Evolutionary conservation across 225 moss, liverwort and hornwort genomes (phyloP), one percentile per base, ranked within the genome.

Genomic region (Polytrichum commune): DNA sequence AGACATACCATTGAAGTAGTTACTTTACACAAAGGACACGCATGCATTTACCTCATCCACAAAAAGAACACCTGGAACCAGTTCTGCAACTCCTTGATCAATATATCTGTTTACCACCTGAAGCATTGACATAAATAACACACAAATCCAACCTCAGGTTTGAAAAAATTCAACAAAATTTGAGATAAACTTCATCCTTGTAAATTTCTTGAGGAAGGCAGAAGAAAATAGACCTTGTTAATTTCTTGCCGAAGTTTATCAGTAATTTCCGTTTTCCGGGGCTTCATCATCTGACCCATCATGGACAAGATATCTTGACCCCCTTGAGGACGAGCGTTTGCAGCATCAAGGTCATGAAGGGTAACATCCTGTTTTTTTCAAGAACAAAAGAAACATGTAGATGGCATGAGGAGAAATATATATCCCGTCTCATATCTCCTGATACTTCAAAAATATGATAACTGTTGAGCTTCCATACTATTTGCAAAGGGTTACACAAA

Each of bases 271-370:
- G 94, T 97, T 65, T 97, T 97, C 18, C 88, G 94, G 27, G 97
- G 94, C 83, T 97, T 92, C 94, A 91, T 94, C 97, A 97, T 97
- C 81, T 97, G 92, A n/a, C 94, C 92, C 97, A 94, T 94, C 94
- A 97, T 92, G 27, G 97, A 94, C 75, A 97, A 74, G 53, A 92
- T 92, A 72, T 97, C 97, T 82, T 97, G 97, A 26, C 94, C 92
- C 69, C 94, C 97, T 90, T 97, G 97, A 55, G 97, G 92, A 63
- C 92, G 88, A 68, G 97, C 92, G 83, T 94, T 94, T 33, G 92
- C 94, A 73, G 97, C 86, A 87, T 97, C 94, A 53, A 97, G 85
- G 74, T 97, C 92, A 76, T 97, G 92, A 57, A 97, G 85, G 27
- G 94, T 94, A 20, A 97, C 97, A 84, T 97, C 97, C 92, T 94